Base-by-base conservation (phyloP, 2,329 filamentous ascomycete species). In the Gliomastix tumulicola region DNA sequence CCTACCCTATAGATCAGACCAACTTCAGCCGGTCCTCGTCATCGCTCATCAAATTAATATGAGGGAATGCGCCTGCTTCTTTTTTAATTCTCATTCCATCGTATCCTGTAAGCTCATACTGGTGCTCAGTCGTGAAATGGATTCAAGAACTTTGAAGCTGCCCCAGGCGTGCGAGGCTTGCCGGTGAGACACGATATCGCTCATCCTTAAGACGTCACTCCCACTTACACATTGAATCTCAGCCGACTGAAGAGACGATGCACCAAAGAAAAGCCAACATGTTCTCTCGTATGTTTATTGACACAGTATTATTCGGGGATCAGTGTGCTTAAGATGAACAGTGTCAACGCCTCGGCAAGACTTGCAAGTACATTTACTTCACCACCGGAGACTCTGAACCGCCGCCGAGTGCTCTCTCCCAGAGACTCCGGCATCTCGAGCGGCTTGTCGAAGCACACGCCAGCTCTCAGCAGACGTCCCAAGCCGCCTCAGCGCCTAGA, bases 161-260 rank as follows among this genome's bases (percentile, higher is more conserved):
- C 17, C 17, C 13, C 25, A 28, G 17, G n/a, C 25, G 17, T 28
- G 25, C 10, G 13, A 28, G 17, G 25, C 25, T 28, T 28, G 25
- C 25, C n/a, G 25, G 25, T n/a, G 25, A 28, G 25, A n/a, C n/a
- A n/a, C n/a, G n/a, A n/a, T n/a, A n/a, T n/a, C n/a, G n/a, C n/a
- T n/a, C n/a, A n/a, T n/a, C n/a, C n/a, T n/a, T n/a, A n/a, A n/a
- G n/a, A n/a, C n/a, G n/a, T n/a, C n/a, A n/a, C n/a, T n/a, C 25
- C 10, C 25, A 8, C 11, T 16, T n/a, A 13, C 25, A 16, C n/a
- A 30, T 30, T 8, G 3, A 21, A 30, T 10, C 16, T n/a, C 19
- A 48, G 45, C 8, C 45, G 45, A 11, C 27, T 48, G 6, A 48
- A 48, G 25, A 36, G 42, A 12, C 45, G 38, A 37, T 48, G 42